Evolutionary conservation across 331 rosid genomes (phyloP).

Genomic region (Cucumis variabilis): DNA sequence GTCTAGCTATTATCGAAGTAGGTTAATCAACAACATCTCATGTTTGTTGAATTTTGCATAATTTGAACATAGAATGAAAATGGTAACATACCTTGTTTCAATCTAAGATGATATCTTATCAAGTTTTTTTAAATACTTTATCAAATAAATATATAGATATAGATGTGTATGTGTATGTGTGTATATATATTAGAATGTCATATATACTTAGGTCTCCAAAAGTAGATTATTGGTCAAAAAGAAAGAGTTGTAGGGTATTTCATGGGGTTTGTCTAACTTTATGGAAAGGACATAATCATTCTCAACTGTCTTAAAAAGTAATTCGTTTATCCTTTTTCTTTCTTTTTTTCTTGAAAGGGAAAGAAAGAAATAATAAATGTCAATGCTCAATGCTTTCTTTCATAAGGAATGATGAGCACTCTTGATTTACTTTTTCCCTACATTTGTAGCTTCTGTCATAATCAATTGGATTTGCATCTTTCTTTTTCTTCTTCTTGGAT

Average conservation of each 20-base stretch:
- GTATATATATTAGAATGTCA: neutral
- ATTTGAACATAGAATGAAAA: neutral
- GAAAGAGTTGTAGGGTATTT: constrained; percentile 15
- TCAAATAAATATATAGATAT: neutral
- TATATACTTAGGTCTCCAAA: constrained; percentile 1
- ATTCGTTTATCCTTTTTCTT: constrained; percentile 8
- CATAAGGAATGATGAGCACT: constrained; percentile 14
- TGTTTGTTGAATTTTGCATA: too few species aligned
- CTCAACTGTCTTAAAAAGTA: constrained; percentile 30
- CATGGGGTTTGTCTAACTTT: constrained; percentile 22
- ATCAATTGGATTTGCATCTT: constrained; percentile 8
- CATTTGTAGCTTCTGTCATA: constrained; percentile 9
- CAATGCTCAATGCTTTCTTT: constrained; percentile 7
- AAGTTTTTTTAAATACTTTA: neutral
- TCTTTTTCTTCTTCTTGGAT: neutral
- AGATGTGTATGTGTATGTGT: too few species aligned
- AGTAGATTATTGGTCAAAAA: constrained; percentile 21
- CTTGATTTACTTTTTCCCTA: constrained; percentile 1
- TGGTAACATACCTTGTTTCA: neutral
- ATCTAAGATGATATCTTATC: neutral
- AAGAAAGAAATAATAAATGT: neutral
- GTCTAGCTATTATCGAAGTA: neutral
- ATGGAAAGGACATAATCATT: constrained; percentile 25
- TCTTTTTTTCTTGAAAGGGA: neutral
- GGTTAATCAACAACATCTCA: too few species aligned